These are phyloP conservation scores for Magnusiomyces fungicola DNA, from an alignment of 1,139 yeast genomes.

Conservation along the genomic window DNA sequence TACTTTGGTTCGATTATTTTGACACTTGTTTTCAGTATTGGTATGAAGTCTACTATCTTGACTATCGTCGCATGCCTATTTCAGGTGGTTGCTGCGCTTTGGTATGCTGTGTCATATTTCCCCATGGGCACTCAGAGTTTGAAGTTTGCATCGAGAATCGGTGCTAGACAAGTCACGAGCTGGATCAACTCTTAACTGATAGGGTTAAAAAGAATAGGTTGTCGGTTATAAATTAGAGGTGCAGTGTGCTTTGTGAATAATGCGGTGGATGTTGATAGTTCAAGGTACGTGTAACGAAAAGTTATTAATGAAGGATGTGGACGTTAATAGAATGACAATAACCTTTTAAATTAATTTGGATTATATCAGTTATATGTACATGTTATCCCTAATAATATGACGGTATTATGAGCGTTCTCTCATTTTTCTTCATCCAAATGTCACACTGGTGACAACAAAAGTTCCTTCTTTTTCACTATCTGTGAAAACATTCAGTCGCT, in stretches of 20 bases:
- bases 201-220: not conserved
- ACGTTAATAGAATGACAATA: no score
- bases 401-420: no score
- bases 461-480: not conserved
- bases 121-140: constrained; percentile 92
- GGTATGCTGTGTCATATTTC: constrained; percentile 86
- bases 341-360: no score
- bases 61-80: constrained; percentile 69
- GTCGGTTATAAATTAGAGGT: no score
- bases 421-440: not conserved
- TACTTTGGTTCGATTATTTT: constrained; percentile 68
- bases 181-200: constrained; percentile 33
- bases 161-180: constrained; percentile 58
- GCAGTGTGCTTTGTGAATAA: no score
- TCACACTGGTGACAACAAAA: not conserved
- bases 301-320: no score
- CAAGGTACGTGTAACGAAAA: no score
- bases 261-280: no score
- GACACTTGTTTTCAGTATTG: constrained; percentile 53
- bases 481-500: not conserved
- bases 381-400: no score
- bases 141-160: constrained; percentile 71
- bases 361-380: no score
- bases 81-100: constrained; percentile 77
- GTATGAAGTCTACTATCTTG: constrained; percentile 57